A percentile compares a stretch with the other conserved stretches of the same genome.
phyloP scores from a whole-genome alignment of 164 flowering plant genomes.

The Paratinospora sagittata region DNA sequence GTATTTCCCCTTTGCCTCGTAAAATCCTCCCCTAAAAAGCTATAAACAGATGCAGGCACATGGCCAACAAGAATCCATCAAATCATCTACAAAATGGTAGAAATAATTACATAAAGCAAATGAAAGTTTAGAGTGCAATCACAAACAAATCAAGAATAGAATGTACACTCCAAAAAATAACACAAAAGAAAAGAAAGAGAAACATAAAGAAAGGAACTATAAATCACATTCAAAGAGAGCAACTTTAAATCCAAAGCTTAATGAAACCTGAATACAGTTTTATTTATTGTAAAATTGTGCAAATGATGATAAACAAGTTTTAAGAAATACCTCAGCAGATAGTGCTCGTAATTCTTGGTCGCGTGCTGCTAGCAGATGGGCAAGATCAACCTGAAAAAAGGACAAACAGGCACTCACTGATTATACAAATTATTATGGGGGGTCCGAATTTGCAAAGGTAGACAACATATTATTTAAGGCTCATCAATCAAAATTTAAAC shows the following conservation, averaged over 20 bases:
- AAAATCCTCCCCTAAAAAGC: no score
- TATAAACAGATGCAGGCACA: no score
- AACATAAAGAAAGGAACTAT: no score
- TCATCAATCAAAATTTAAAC: neutral
- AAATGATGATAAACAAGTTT: neutral
- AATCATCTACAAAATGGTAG: neutral
- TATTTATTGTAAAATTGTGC: neutral
- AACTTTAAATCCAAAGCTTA: no score
- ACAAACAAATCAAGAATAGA: neutral
- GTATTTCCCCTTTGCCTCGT: no score
- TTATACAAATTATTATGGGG: neutral
- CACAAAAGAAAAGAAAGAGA: no score
- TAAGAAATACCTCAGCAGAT: no score
- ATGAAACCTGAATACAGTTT: no score
- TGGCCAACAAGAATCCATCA: neutral
- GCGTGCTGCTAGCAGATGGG: no score
- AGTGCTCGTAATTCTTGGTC: no score
- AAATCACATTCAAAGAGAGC: no score
- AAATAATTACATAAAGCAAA: neutral
- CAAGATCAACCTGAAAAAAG: conserved; percentile 65
- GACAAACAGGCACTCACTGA: neutral
- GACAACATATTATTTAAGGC: neutral
- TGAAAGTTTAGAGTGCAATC: neutral
- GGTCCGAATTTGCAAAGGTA: neutral
- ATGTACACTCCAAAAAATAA: no score